Conservation (phyloP, 192 early-diverging fungal genomes). For the Pilobolus umbonatus region DNA sequence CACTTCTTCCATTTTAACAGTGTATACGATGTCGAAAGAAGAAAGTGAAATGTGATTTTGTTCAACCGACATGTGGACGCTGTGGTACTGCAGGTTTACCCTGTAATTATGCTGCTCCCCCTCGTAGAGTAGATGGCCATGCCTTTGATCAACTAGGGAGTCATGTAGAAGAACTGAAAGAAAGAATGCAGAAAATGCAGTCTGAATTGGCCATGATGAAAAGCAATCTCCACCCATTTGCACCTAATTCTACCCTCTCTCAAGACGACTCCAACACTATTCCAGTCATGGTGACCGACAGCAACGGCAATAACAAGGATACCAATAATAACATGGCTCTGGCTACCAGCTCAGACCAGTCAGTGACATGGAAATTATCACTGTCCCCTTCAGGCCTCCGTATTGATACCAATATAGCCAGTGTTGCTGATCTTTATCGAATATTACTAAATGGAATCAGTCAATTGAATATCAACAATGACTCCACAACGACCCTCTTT, state of each 20-base stretch:
- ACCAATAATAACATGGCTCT: slow-evolving; percentile 1
- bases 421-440: slow-evolving; percentile 37
- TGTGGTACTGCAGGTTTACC: slow-evolving; percentile 34
- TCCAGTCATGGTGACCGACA: slow-evolving; percentile 2
- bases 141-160: slow-evolving; percentile 39
- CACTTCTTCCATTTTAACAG: slow-evolving; percentile 17
- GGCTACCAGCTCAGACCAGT: slow-evolving; percentile 7
- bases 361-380: slow-evolving; percentile 35
- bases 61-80: slow-evolving; percentile 39
- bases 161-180: slow-evolving; percentile 40
- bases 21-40: slow-evolving; percentile 42
- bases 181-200: slow-evolving; percentile 43
- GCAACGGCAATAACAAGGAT: background rate
- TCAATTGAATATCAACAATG: slow-evolving; percentile 37
- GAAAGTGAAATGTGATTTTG: slow-evolving; percentile 43
- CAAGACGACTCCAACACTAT: background rate
- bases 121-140: slow-evolving; percentile 37
- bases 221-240: slow-evolving; percentile 35
- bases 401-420: slow-evolving; percentile 41
- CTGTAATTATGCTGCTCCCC: slow-evolving; percentile 40
- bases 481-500: slow-evolving; percentile 33
- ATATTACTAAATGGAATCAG: slow-evolving; percentile 39
- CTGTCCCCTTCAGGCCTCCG: slow-evolving; percentile 37
- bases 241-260: background rate
- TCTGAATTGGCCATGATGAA: slow-evolving; percentile 37